Base-by-base conservation (phyloP, 2,329 filamentous ascomycete species). In the Talaromyces sp. region DNA sequence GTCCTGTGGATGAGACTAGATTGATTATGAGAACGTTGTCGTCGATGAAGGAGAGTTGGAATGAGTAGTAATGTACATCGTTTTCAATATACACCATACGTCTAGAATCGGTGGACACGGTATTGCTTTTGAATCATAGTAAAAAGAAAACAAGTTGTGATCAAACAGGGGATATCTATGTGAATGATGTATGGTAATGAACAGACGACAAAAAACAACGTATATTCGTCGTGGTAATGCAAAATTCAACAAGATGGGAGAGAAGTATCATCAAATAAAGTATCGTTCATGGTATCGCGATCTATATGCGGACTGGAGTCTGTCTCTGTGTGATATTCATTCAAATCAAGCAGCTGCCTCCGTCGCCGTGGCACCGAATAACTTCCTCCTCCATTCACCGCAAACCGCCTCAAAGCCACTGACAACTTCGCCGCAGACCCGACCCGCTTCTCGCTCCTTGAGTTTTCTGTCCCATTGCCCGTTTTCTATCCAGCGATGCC, bases 321-420 rank as follows among this genome's bases (percentile, higher is more conserved):
- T 47, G 19, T n/a, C 45, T 25, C 8, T n/a, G 4, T 11, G n/a
- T 6, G 17, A 37, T 54, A n/a, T 9, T 33, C n/a, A 22, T 11
- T 35, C n/a, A 66, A 61, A 25, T 35, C 25, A 66, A 61, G 75
- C 74, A 41, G 72, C 74, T 31, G 73, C 71, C 67, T 76, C 74
- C 19, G 56, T 45, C 27, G 49, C 50, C 9, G 61, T 47, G 19
- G 65, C 67, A n/a, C 78, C 88, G 67, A 93, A 84, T 57, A 96
- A 79, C 70, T 90, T 86, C 73, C 89, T 87, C 74, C 93, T 87
- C 90, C 93, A 95, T 64, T 87, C 86, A 65, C 93, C 89, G 79
- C 93, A 97, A 1, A 94, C 89, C 74, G 93, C 89, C 77, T 97
- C 94, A 73, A 99, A 98, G 0, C 95, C 95, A 54, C 90, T 89